Evolutionary conservation across 2,329 filamentous ascomycete species (phyloP), one percentile per base, ranked within the genome.

Genomic region (Chrysoporthe puriensis): DNA sequence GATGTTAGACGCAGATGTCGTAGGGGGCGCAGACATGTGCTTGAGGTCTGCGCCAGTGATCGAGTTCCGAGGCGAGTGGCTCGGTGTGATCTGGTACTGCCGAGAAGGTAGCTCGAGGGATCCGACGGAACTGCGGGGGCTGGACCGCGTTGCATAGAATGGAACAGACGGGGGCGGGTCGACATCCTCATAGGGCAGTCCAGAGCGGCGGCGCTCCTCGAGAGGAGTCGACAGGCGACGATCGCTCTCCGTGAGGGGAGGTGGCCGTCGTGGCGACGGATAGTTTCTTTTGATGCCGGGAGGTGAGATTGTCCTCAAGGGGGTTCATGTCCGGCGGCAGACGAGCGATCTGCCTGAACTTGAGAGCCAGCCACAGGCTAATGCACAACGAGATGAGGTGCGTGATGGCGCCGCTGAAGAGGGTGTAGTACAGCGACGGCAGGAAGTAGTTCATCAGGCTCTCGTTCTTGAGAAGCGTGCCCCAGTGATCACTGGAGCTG

Each of bases 241-340:
- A 70, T 91, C 87, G 11, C 83, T 81, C 2, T 84, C 81, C 18
- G 74, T 74, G 64, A 77, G 72, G 72, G 56, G 72, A 72, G 11
- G 79, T 84, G 71, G 79, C 80, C 7, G 76, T 75, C 2, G 83
- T 86, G 4, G 82, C 79, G 40, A 87, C 74, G 1, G 85, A 88
- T 1, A 85, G 86, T 77, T 86, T 88, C 82, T 94, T 94, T 79
- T 96, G 93, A 67, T 79, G 81, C 34, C 90, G 87, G 13, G 92
- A 89, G 1, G 94, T 97, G 67, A 97, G 81, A 74, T 95, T 90
- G 72, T 92, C 88, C 76, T 97, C 94, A 16, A 98, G 84, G 1
- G 95, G 95, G 76, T 98, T 98, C 91, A 97, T 93, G 75, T 98
- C 95, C 0, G 95, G 94, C 6, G 95, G 95, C 77, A 97, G 85